These are phyloP conservation scores for Candida michaelii DNA, from an alignment of 805 yeast species.

Conservation along the genomic window DNA sequence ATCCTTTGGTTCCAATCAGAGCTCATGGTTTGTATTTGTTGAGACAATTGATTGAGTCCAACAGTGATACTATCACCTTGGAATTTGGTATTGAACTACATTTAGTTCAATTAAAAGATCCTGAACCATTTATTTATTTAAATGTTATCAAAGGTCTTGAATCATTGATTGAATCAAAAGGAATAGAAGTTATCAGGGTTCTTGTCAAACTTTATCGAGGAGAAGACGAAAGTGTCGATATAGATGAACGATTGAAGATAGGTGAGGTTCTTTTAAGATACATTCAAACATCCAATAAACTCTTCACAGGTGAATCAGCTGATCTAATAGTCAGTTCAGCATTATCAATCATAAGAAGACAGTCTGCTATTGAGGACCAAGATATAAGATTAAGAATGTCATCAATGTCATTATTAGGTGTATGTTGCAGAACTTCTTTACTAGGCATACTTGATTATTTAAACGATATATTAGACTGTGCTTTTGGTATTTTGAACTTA, in stretches of 20 bases:
- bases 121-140: conserved; percentile 84
- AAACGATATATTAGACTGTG: conserved; percentile 67
- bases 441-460: conserved; percentile 49
- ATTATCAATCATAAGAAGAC: conserved; percentile 37
- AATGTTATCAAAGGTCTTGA: conserved; percentile 81
- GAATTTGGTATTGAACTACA: conserved; percentile 62
- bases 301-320: conserved; percentile 48
- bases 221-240: conserved; percentile 23
- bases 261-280: conserved; percentile 79
- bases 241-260: conserved; percentile 72
- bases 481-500: conserved; percentile 68
- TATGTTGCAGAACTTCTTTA: conserved; percentile 60
- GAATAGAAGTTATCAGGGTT: conserved; percentile 32
- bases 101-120: conserved; percentile 63
- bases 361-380: conserved; percentile 21
- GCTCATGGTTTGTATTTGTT: conserved; percentile 80
- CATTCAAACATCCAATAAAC: conserved; percentile 48
- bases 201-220: conserved; percentile 39
- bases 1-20: conserved; percentile 77
- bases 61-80: conserved; percentile 50
- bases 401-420: conserved; percentile 81
- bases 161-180: conserved; percentile 50
- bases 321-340: conserved; percentile 44
- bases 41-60: conserved; percentile 50
- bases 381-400: conserved; percentile 79